Evolutionary conservation across 2,329 filamentous ascomycete species (phyloP), one percentile per base, ranked within the genome.

Genomic region (Lachnellula arida): DNA sequence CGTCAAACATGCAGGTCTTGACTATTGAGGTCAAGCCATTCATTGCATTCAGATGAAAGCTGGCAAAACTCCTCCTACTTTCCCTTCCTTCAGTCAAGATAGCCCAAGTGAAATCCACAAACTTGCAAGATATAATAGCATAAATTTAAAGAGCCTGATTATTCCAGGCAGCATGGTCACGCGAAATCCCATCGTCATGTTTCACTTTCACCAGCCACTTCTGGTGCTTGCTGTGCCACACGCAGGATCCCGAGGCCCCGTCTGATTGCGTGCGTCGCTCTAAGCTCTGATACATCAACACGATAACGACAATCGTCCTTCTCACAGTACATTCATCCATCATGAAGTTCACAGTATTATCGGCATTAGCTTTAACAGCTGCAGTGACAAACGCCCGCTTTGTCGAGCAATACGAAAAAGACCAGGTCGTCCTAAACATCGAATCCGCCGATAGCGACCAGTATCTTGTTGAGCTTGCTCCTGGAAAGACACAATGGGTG

Each of bases 381-480:
- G 76, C 71, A 35, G 68, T 75, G 51, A 74, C 76, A 55, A 76
- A 74, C 61, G 81, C 80, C 53, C 81, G 82, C 61, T 85, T 82
- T 64, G 68, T 84, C 65, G 79, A 84, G 66, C 63, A 73, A 34
- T 70, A 72, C 61, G 81, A 85, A 65, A 68, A 63, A 56, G 73
- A 82, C 64, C 76, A 76, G 60, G 73, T 82, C 60, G 72, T 79
- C 56, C 74, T 83, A 55, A 73, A 70, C 23, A 60, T 68, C 17
- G 50, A 67, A 14, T 66, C 61, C 57, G 63, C 72, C 59, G 59
- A 69, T 2, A 59, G 67, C 39, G 81, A 87, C 66, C 78, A 78
- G 64, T 94, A 81, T 71, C 79, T 96, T 47, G 85, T 99, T 61
- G 92, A 97, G 76, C 79, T 94, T 25, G 81, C 83, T n/a, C 91